Evolutionary conservation across 805 yeast species (phyloP), one percentile per base, ranked within the genome.

Genomic region (Metschnikowia arizonensis): DNA sequence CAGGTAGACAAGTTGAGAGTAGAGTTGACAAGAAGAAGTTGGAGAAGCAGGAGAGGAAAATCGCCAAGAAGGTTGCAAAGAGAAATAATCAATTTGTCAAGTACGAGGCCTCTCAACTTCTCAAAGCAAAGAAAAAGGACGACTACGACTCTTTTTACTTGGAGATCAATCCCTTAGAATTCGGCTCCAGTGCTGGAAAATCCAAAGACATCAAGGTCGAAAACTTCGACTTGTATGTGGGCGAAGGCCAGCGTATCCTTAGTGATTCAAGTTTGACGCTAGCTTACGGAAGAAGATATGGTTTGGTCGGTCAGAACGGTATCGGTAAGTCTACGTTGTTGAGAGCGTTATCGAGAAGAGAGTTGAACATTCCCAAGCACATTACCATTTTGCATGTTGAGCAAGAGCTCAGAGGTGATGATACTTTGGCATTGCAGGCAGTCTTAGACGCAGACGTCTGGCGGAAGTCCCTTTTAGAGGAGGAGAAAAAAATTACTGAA

Each of bases 381-480:
- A 91, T 93, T 52, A 87, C 98, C 1, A 87, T 93, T 65, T 74
- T 93, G 56, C 97, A 93, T 60, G 99, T 93, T 46, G 99, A 93
- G 65, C 99, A 93, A 77, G 99, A 93, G 73, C 79, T 93, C 40
- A 77, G 81, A 55, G 99, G 99, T 59, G 97, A 91, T 60, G 97
- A 90, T 42, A 85, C 88, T 1, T 65, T 82, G 8, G 99, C 97
- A 1, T 64, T 93, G 44, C 97, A 91, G 65, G 85, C 96, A 51
- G 99, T 93, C n/a, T 73, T 93, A 53, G 99, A 93, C 69, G 99
- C 99, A 1, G 99, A 93, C 70, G 99, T 93, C 33, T 93, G 99
- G 99, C 79, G 99, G 65, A 93, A 95, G 66, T 88, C 84, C 55
- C 71, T 93, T 45, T 62, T 93, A 28, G 68, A 70, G 38, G 98